These are phyloP conservation scores for Pestalotiopsis sp. DNA, from an alignment of 2,329 filamentous ascomycete species.

Conservation along the genomic window DNA sequence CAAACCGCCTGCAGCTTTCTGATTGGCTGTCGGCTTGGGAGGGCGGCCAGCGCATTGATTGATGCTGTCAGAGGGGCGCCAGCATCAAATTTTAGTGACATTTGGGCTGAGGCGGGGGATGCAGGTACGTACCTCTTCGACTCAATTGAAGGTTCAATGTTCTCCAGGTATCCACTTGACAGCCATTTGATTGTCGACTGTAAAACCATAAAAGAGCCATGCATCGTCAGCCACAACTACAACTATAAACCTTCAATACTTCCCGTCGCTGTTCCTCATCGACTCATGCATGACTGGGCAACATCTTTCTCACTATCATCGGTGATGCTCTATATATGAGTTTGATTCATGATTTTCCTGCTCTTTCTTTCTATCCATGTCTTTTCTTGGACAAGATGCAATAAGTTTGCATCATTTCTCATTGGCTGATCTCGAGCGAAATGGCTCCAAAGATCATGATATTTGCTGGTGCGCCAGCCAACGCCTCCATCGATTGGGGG, in stretches of 20 bases:
- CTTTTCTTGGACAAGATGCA: neutral
- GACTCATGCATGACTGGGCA: no score
- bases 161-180: neutral
- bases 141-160: neutral
- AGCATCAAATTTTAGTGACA: neutral
- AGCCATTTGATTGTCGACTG: neutral
- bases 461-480: slow-evolving; percentile 60
- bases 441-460: slow-evolving; percentile 37
- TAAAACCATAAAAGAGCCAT: neutral
- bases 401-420: neutral
- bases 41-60: neutral
- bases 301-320: neutral
- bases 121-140: neutral
- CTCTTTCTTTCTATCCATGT: neutral
- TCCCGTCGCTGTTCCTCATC: no score
- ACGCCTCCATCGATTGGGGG: slow-evolving; percentile 56
- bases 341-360: neutral
- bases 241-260: neutral
- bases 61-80: neutral
- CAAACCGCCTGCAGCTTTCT: slow-evolving; percentile 11
- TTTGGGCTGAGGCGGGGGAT: neutral
- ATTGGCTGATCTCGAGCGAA: neutral
- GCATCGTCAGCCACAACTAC: neutral
- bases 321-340: neutral
- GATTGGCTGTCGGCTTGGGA: slow-evolving; percentile 4